Conservation (phyloP, 805 yeast genomes). For the Lipomyces yamadae region DNA sequence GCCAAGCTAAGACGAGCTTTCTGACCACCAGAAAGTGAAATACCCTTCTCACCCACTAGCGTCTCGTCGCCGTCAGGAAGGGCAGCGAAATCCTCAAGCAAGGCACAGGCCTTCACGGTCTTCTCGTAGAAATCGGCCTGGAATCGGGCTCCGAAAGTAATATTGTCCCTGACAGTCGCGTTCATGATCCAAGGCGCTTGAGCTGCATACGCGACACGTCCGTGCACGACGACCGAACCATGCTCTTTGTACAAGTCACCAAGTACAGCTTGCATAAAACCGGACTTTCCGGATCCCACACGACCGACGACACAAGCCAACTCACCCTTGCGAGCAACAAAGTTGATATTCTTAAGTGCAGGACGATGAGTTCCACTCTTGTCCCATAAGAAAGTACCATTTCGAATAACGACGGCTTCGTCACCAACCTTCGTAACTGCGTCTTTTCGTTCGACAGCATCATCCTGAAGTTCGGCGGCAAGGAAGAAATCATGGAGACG, state of each 20-base stretch:
- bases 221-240: conserved; percentile 75
- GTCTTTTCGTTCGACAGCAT: conserved; percentile 61
- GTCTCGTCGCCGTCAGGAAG: conserved; percentile 91
- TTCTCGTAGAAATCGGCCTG: conserved; percentile 80
- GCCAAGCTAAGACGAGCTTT: conserved; percentile 95
- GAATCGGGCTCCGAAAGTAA: conserved; percentile 82
- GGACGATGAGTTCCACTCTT: conserved; percentile 75
- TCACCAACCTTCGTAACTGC: conserved; percentile 77
- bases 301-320: conserved; percentile 84
- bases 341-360: conserved; percentile 68
- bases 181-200: conserved; percentile 98
- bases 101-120: conserved; percentile 87
- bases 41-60: conserved; percentile 96
- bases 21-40: conserved; percentile 95
- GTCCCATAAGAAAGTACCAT: conserved; percentile 57
- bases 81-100: conserved; percentile 73
- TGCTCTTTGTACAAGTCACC: conserved; percentile 80
- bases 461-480: conserved; percentile 76
- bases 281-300: conserved; percentile 90
- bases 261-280: conserved; percentile 74
- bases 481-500: conserved; percentile 75
- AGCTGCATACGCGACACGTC: conserved; percentile 84
- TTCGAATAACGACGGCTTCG: conserved; percentile 49
- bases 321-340: conserved; percentile 72
- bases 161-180: conserved; percentile 88